Evolutionary conservation across 2,329 filamentous ascomycete species (phyloP).

Genomic region (Dactylellina haptotyla): DNA sequence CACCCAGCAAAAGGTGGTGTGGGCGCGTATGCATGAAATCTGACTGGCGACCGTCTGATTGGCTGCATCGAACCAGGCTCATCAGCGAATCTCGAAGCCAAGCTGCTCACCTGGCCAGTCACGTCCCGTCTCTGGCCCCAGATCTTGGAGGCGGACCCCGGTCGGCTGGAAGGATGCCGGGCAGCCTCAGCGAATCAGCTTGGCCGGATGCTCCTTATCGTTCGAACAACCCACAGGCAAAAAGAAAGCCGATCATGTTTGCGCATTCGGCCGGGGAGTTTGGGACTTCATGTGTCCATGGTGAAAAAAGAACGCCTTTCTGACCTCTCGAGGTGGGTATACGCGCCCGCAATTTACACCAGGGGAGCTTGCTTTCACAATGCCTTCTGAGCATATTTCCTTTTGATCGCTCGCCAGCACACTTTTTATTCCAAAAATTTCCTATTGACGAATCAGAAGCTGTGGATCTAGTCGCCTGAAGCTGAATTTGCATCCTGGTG

Average conservation of each 20-base stretch:
- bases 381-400: slow-evolving; percentile 38
- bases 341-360: slow-evolving; percentile 52
- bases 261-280: slow-evolving; percentile 41
- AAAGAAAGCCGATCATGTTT: slow-evolving; percentile 43
- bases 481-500: slow-evolving; percentile 46
- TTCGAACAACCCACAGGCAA: neutral
- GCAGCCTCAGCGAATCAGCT: slow-evolving; percentile 39
- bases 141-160: slow-evolving; percentile 10
- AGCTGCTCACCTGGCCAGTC: slow-evolving; percentile 47
- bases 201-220: slow-evolving; percentile 26
- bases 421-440: slow-evolving; percentile 31
- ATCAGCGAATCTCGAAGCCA: slow-evolving; percentile 35
- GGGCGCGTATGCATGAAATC: slow-evolving; percentile 49
- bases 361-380: slow-evolving; percentile 20
- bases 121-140: slow-evolving; percentile 36
- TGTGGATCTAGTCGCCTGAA: slow-evolving; percentile 27
- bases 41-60: slow-evolving; percentile 27
- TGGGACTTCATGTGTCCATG: slow-evolving; percentile 23
- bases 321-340: slow-evolving; percentile 33
- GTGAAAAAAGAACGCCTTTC: slow-evolving; percentile 31
- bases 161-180: slow-evolving; percentile 12
- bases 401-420: slow-evolving; percentile 17
- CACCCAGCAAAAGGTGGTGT: slow-evolving; percentile 42
- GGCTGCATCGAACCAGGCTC: slow-evolving; percentile 21
- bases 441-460: slow-evolving; percentile 43